Percentiles rank a stretch among this genome's conserved stretches.
These are phyloP conservation scores for Pistacia integerrima DNA, from an alignment of 345 rosid species.

Conservation along the genomic window DNA sequence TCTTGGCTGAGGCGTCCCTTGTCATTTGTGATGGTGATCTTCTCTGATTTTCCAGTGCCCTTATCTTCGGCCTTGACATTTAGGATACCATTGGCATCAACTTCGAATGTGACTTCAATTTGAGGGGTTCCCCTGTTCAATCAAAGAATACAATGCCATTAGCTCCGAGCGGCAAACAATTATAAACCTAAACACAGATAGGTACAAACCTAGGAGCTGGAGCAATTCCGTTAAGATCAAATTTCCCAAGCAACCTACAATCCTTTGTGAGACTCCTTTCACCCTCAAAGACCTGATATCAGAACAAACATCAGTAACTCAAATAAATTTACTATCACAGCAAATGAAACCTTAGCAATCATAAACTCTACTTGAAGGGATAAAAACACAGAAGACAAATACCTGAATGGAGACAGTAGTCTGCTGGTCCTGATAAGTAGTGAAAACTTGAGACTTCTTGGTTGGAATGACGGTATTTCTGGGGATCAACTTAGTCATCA, in stretches of 20 bases:
- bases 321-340: conserved; percentile 4
- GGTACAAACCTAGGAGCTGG: conserved; percentile 80
- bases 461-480: conserved; percentile 98
- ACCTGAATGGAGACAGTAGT: conserved; percentile 96
- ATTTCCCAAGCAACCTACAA: conserved; percentile 82
- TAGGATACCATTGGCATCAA: conserved; percentile 91
- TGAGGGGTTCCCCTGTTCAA: conserved; percentile 88
- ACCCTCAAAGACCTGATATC: conserved; percentile 84
- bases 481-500: conserved; percentile 98
- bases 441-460: conserved; percentile 97
- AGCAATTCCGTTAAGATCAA: conserved; percentile 79
- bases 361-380: not conserved
- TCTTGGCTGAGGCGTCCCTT: conserved; percentile 96
- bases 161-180: not conserved
- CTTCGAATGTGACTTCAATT: conserved; percentile 95
- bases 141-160: conserved; percentile 1
- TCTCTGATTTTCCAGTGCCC: conserved; percentile 83
- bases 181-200: not conserved
- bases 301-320: conserved; percentile 4
- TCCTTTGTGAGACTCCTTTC: conserved; percentile 98
- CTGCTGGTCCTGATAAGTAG: conserved; percentile 98
- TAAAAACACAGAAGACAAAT: not conserved
- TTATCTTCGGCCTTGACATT: conserved; percentile 95
- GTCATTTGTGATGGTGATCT: conserved; percentile 94
- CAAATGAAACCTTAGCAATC: not conserved